These are phyloP conservation scores for Typha latifolia DNA, from an alignment of 176 grass and related monocot genomes.

Conservation along the genomic window DNA sequence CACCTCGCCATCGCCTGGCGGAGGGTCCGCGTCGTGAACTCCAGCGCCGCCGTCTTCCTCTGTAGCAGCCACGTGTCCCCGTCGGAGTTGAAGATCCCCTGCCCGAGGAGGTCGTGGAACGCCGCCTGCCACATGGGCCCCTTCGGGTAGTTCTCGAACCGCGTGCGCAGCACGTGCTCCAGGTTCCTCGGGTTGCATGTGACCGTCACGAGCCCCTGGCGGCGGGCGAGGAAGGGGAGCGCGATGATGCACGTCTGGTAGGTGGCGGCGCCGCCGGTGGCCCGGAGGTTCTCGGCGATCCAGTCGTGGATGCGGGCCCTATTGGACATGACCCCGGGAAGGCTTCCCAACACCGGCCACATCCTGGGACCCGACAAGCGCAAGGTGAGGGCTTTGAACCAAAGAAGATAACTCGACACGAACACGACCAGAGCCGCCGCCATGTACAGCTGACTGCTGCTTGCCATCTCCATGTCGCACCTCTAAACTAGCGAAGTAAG, in stretches of 20 bases:
- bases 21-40: constrained; percentile 86
- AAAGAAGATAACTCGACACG: constrained; percentile 55
- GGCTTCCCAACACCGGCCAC: constrained; percentile 81
- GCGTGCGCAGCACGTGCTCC: constrained; percentile 81
- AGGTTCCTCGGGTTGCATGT: constrained; percentile 91
- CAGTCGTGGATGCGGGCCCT: constrained; percentile 75
- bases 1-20: constrained; percentile 87
- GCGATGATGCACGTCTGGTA: constrained; percentile 94
- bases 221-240: constrained; percentile 54
- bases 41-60: constrained; percentile 92
- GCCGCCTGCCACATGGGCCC: constrained; percentile 81
- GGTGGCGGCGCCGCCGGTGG: constrained; percentile 56
- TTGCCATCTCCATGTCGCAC: constrained; percentile 10
- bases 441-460: constrained; percentile 11
- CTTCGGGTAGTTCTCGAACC: constrained; percentile 97
- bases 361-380: constrained; percentile 59
- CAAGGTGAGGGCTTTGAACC: constrained; percentile 65
- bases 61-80: constrained; percentile 93
- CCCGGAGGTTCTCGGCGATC: constrained; percentile 76
- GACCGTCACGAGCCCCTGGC: constrained; percentile 88
- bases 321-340: constrained; percentile 62
- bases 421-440: constrained; percentile 14
- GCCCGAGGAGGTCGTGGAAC: constrained; percentile 92
- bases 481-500: neutral
- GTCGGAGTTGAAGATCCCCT: constrained; percentile 97